These are phyloP conservation scores for Aureobasidium leucospermi DNA, from an alignment of 2,329 filamentous ascomycete genomes.

Conservation along the genomic window DNA sequence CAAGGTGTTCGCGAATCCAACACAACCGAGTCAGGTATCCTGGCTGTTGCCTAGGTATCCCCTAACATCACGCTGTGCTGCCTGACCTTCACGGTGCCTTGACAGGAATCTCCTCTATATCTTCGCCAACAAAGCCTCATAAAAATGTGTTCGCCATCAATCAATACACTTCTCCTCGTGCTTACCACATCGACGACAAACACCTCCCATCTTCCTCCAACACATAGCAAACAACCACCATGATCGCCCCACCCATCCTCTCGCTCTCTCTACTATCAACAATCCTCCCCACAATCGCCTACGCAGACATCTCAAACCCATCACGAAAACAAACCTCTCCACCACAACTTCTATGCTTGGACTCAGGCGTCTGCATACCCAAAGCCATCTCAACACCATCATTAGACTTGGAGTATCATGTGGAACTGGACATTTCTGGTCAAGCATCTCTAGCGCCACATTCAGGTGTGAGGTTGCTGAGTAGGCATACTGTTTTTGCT, in stretches of 20 bases:
- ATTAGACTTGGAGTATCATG: not conserved
- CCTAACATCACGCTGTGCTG: not conserved
- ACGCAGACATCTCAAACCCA: not conserved
- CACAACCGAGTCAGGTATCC: not conserved
- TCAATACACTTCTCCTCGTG: not conserved
- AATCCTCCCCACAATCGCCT: not conserved
- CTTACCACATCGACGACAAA: not conserved
- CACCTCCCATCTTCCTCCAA: not conserved
- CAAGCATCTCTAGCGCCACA: not conserved
- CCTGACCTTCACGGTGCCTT: not conserved
- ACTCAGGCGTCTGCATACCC: not conserved
- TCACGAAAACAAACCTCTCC: not conserved
- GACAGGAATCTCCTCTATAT: not conserved
- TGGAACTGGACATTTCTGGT: not conserved
- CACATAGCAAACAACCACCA: not conserved
- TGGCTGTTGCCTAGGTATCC: not conserved
- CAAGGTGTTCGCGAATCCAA: too few species aligned
- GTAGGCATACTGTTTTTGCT: not conserved
- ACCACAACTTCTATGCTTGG: not conserved
- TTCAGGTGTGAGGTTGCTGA: not conserved
- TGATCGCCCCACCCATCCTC: not conserved
- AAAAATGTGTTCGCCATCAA: too few species aligned
- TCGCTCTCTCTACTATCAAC: not conserved
- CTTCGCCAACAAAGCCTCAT: not conserved
- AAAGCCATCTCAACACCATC: not conserved